These are phyloP conservation scores for Cryptococcus deneoformans DNA, from an alignment of 1,284 basidiomycete genomes.

Conservation along the genomic window DNA sequence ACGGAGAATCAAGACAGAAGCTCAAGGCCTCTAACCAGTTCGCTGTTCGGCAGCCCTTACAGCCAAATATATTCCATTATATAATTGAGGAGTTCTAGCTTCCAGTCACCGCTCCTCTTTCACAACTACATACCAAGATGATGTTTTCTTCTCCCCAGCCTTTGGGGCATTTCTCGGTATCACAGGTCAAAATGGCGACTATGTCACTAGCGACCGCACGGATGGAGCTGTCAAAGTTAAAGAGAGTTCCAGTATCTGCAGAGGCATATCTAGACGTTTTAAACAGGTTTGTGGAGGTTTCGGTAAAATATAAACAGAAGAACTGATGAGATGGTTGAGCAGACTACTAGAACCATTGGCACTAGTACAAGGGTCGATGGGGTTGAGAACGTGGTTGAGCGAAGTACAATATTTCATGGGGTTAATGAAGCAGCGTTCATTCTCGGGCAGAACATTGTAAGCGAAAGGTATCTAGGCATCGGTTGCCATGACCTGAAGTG, in stretches of 20 bases:
- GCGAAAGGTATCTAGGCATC: slow-evolving; percentile 1
- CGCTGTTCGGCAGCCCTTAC: too few relatives aligned
- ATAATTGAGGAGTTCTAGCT: too few relatives aligned
- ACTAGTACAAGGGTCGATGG: slow-evolving; percentile 30
- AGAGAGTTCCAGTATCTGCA: slow-evolving; percentile 22
- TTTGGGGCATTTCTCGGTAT: slow-evolving; percentile 32
- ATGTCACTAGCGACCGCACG: slow-evolving; percentile 27
- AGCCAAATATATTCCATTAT: too few relatives aligned
- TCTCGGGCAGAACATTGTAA: slow-evolving; percentile 32
- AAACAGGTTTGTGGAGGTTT: slow-evolving; percentile 27
- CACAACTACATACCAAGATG: slow-evolving; percentile 11
- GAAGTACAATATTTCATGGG: slow-evolving; percentile 36
- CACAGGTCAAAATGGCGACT: slow-evolving; percentile 32
- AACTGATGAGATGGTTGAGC: background rate
- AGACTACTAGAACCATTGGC: slow-evolving; percentile 38
- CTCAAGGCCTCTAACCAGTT: too few relatives aligned
- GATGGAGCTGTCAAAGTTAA: slow-evolving; percentile 32
- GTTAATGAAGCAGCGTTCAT: slow-evolving; percentile 32
- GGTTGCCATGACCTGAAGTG: background rate
- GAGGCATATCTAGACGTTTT: slow-evolving; percentile 34
- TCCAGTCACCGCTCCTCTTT: too few relatives aligned
- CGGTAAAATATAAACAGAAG: background rate
- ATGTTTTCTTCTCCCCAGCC: slow-evolving; percentile 37
- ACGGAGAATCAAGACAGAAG: too few relatives aligned
- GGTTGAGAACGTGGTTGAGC: slow-evolving; percentile 30